These are phyloP conservation scores for Agapanthus africanus DNA, from an alignment of 106 monocot genomes.

Conservation along the genomic window DNA sequence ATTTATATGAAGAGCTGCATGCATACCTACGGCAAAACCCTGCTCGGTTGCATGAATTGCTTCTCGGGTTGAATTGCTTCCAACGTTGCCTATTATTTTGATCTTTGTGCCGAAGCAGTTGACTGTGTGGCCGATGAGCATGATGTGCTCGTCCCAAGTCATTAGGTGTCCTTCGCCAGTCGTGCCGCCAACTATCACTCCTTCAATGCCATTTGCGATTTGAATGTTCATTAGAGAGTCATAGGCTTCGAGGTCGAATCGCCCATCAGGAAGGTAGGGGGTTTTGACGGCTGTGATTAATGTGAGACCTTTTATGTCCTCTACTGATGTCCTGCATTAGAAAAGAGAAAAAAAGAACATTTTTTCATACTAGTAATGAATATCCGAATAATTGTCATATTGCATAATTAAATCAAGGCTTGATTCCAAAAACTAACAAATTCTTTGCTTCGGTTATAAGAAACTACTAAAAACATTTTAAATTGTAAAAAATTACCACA, in stretches of 20 bases:
- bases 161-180: conserved; percentile 96
- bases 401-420: no score
- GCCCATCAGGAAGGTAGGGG: conserved; percentile 86
- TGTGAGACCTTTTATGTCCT: conserved; percentile 65
- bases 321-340: conserved; percentile 56
- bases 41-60: conserved; percentile 87
- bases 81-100: conserved; percentile 89
- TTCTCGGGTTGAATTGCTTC: conserved; percentile 92
- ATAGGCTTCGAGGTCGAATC: conserved; percentile 89
- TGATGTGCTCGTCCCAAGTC: conserved; percentile 99
- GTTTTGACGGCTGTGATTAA: conserved; percentile 92
- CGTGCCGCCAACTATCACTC: conserved; percentile 90
- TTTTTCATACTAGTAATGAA: no score
- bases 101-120: conserved; percentile 81
- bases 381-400: no score
- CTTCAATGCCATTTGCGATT: conserved; percentile 68
- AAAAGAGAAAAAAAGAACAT: not conserved
- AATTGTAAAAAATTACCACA: no score
- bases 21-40: conserved; percentile 95
- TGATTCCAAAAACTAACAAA: no score
- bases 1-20: conserved; percentile 85
- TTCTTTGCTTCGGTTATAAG: not conserved
- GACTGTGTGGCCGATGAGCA: conserved; percentile 89
- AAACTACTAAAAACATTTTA: not conserved
- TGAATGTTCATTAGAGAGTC: conserved; percentile 70